Percentiles rank a stretch among this genome's conserved stretches.
Conservation (phyloP, 768 basidiomycete species). For the Leccinum barrowsii region DNA sequence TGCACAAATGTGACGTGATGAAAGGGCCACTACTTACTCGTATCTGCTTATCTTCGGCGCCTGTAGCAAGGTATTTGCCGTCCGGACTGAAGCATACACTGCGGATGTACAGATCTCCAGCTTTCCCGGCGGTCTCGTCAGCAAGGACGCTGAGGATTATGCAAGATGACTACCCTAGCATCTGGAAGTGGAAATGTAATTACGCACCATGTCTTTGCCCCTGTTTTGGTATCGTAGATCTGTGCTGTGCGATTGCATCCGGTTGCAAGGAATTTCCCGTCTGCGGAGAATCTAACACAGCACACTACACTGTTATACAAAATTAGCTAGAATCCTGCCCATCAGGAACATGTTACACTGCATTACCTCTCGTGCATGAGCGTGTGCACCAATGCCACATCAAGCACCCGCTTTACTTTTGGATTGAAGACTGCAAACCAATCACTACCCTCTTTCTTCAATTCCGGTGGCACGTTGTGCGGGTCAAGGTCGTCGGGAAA, state of each 20-base stretch:
- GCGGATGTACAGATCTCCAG: constrained; percentile 85
- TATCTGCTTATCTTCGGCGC: constrained; percentile 91
- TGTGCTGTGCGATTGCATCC: constrained; percentile 96
- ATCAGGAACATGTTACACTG: not conserved
- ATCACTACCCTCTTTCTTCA: constrained; percentile 67
- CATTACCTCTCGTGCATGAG: constrained; percentile 86
- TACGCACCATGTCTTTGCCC: constrained; percentile 75
- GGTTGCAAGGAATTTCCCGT: constrained; percentile 89
- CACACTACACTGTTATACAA: constrained; percentile 60
- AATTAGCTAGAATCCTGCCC: constrained; percentile 7
- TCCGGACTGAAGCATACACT: constrained; percentile 79
- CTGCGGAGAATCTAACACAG: constrained; percentile 91
- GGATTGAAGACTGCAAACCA: constrained; percentile 91
- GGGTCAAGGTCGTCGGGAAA: constrained; percentile 35
- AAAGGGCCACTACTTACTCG: constrained; percentile 49
- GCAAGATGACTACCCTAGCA: constrained; percentile 8
- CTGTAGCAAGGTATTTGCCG: constrained; percentile 68
- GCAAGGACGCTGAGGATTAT: constrained; percentile 55
- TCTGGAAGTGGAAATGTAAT: not conserved
- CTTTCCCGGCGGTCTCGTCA: constrained; percentile 69
- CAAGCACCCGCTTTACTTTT: constrained; percentile 71
- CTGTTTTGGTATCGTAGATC: constrained; percentile 90
- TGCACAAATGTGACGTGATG: constrained; percentile 2
- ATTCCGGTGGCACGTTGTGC: constrained; percentile 31
- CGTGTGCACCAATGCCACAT: constrained; percentile 79